Evolutionary conservation across 2,329 filamentous ascomycete genomes (phyloP).

Genomic region (Xylariomycetidae sp.): DNA sequence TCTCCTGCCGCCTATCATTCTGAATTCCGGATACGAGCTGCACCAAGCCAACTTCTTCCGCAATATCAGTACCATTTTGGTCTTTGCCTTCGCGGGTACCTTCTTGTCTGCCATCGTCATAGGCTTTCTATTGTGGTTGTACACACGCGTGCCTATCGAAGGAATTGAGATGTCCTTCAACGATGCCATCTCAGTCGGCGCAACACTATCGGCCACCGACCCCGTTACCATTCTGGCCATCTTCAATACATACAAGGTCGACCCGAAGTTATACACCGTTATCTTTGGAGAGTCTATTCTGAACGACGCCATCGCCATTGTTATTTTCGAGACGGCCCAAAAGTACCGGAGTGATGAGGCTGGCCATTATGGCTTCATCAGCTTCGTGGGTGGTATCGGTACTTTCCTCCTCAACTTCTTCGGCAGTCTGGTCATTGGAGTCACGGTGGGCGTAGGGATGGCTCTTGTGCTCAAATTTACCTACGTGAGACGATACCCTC

Average conservation of each 20-base stretch:
- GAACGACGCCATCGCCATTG: constrained; percentile 97
- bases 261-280: constrained; percentile 96
- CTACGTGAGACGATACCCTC: constrained; percentile 83
- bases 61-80: constrained; percentile 94
- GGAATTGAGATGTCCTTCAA: constrained; percentile 84
- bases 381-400: constrained; percentile 84
- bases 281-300: constrained; percentile 98
- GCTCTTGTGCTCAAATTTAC: constrained; percentile 92
- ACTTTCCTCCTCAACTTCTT: constrained; percentile 97
- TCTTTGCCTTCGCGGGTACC: constrained; percentile 94
- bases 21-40: constrained; percentile 93
- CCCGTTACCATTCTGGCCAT: constrained; percentile 97
- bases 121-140: constrained; percentile 80
- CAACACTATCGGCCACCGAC: constrained; percentile 92
- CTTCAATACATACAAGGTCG: constrained; percentile 98
- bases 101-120: constrained; percentile 97
- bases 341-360: constrained; percentile 74
- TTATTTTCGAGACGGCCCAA: constrained; percentile 96
- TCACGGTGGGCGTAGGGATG: constrained; percentile 78
- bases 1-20: constrained; percentile 94
- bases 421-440: constrained; percentile 82
- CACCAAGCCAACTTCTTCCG: constrained; percentile 99
- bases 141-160: constrained; percentile 80
- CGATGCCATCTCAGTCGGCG: constrained; percentile 93
- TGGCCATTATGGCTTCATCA: constrained; percentile 69